phyloP scores from a whole-genome alignment of 805 yeast species.

The Saccharomycopsis capsularis region DNA sequence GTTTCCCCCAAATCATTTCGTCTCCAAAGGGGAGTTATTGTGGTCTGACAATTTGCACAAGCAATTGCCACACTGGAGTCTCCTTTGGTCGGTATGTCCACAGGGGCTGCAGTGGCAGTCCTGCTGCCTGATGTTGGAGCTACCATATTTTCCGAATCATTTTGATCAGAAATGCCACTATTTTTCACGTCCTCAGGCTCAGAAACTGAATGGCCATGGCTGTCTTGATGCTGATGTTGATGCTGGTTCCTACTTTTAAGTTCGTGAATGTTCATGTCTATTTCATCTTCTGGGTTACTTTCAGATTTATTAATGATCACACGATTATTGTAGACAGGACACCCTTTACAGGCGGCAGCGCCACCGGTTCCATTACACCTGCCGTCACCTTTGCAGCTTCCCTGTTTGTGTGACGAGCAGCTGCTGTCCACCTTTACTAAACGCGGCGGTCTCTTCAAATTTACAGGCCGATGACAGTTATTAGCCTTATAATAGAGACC shows the following conservation, averaged over 20 bases:
- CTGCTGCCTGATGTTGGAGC: no score
- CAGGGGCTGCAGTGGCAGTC: neutral
- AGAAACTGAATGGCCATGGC: no score
- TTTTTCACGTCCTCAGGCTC: neutral
- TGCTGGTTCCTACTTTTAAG: neutral
- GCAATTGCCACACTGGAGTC: constrained; percentile 50
- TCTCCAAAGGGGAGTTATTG: constrained; percentile 84
- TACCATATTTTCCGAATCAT: constrained; percentile 25
- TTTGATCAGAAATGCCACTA: constrained; percentile 3
- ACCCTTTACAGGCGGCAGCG: constrained; percentile 66
- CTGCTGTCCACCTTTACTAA: constrained; percentile 25
- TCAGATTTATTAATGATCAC: constrained; percentile 31
- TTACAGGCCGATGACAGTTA: constrained; percentile 37
- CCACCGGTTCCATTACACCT: constrained; percentile 89
- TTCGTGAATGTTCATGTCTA: constrained; percentile 13
- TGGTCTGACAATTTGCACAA: constrained; percentile 77
- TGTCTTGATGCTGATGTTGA: neutral
- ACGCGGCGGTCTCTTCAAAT: constrained; percentile 20
- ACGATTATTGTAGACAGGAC: constrained; percentile 78
- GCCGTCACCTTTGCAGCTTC: constrained; percentile 30
- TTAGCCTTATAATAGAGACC: constrained; percentile 50
- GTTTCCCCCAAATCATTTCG: constrained; percentile 76
- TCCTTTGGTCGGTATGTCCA: neutral
- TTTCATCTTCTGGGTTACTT: constrained; percentile 4
- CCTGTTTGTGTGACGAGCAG: constrained; percentile 27